Conservation (phyloP, 176 grass and related monocot species). For the Avena atlantica region DNA sequence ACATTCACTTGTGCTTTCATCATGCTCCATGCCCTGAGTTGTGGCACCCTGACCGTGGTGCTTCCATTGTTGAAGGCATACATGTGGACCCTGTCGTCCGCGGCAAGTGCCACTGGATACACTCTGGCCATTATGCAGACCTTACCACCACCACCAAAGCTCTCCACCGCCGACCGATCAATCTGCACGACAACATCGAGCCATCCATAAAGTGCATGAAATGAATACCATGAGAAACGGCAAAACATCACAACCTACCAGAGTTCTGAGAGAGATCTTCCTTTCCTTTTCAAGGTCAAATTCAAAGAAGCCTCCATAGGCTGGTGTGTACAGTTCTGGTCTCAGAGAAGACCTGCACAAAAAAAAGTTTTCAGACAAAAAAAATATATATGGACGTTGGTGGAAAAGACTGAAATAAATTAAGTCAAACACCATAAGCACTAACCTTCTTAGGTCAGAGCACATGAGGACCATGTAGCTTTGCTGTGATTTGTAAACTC, state of each 20-base stretch:
- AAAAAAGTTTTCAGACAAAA: background rate
- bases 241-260: background rate
- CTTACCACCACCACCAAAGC: background rate
- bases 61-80: constrained; percentile 13
- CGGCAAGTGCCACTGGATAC: background rate
- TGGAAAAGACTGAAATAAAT: background rate
- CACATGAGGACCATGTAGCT: constrained; percentile 71
- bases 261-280: background rate
- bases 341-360: background rate
- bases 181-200: background rate
- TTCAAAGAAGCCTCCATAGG: constrained; percentile 17
- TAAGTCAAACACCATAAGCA: background rate
- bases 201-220: background rate
- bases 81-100: background rate
- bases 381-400: background rate
- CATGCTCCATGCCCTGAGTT: constrained; percentile 10
- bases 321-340: background rate
- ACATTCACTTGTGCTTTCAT: background rate
- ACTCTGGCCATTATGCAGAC: constrained; percentile 9
- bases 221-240: background rate
- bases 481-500: constrained; percentile 66
- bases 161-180: background rate
- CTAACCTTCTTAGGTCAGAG: constrained; percentile 72
- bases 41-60: background rate
- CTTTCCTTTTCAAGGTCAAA: background rate